phyloP scores from a whole-genome alignment of 768 basidiomycete genomes.

The Russula virescens region DNA sequence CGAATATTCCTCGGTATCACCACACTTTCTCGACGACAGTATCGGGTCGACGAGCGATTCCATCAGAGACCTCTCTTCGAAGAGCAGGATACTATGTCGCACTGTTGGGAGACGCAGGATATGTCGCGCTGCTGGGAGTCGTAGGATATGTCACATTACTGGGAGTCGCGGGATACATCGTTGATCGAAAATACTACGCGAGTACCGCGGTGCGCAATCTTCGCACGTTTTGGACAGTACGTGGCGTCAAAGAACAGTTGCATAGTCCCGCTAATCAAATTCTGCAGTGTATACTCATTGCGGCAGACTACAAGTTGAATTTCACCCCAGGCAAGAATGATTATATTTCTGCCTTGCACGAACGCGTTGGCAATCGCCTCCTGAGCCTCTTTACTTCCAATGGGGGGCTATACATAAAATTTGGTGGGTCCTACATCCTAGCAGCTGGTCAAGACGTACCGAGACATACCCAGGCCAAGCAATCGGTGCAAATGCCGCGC shows the following conservation, averaged over 20 bases:
- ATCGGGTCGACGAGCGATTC: neutral
- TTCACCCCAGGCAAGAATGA: conserved; percentile 69
- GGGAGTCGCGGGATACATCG: conserved; percentile 32
- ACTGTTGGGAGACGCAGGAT: conserved; percentile 31
- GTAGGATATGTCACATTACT: conserved; percentile 29
- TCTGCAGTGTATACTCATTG: conserved; percentile 58
- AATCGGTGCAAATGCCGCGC: conserved; percentile 77
- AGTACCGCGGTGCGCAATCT: conserved; percentile 44
- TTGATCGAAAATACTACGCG: conserved; percentile 44
- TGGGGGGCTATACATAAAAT: conserved; percentile 82
- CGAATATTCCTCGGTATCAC: neutral
- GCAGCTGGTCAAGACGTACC: neutral
- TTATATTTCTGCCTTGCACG: conserved; percentile 73
- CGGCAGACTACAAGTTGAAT: conserved; percentile 82
- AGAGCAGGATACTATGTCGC: conserved; percentile 28
- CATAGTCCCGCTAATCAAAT: neutral
- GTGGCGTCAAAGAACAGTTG: conserved; percentile 17
- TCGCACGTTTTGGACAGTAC: conserved; percentile 46
- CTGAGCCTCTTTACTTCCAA: conserved; percentile 74
- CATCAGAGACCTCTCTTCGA: conserved; percentile 22
- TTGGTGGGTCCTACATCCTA: conserved; percentile 41
- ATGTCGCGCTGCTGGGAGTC: too few relatives aligned
- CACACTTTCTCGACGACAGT: neutral
- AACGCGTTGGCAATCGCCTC: conserved; percentile 75
- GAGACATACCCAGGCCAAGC: conserved; percentile 49